phyloP scores from a whole-genome alignment of 495 filamentous ascomycete genomes.

The Talaromyces adpressus region DNA sequence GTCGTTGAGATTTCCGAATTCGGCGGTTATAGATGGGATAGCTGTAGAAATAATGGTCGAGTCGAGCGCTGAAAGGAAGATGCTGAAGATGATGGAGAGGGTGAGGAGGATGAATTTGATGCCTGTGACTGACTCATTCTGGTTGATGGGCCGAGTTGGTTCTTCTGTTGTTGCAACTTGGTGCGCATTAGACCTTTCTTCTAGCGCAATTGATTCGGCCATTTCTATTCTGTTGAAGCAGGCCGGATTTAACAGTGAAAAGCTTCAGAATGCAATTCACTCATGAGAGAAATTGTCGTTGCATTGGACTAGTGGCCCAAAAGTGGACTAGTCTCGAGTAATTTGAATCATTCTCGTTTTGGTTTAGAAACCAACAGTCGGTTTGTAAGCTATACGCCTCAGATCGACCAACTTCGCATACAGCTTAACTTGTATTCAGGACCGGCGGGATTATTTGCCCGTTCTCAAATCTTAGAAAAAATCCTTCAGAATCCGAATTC shows the following conservation, averaged over 20 bases:
- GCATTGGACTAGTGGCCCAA: not conserved
- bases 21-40: constrained; percentile 38
- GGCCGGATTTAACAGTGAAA: not conserved
- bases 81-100: constrained; percentile 6
- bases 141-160: not conserved
- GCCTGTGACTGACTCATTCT: not conserved
- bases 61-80: constrained; percentile 47
- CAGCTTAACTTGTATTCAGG: not conserved
- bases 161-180: not conserved
- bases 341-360: not conserved
- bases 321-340: not conserved
- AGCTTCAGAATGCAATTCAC: not conserved
- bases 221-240: not conserved
- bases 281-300: not conserved
- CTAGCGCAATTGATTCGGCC: not conserved
- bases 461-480: too few relatives aligned
- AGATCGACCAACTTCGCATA: too few relatives aligned
- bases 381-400: not conserved
- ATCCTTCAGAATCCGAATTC: not conserved
- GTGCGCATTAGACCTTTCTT: not conserved
- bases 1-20: constrained; percentile 37
- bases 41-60: constrained; percentile 49
- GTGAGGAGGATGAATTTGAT: constrained; percentile 1
- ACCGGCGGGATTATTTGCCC: not conserved
- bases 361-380: not conserved